Percentiles rank a stretch among this genome's conserved stretches.
These are phyloP conservation scores for Pezicula rhizophila DNA, from an alignment of 2,329 filamentous ascomycete genomes.

Conservation along the genomic window DNA sequence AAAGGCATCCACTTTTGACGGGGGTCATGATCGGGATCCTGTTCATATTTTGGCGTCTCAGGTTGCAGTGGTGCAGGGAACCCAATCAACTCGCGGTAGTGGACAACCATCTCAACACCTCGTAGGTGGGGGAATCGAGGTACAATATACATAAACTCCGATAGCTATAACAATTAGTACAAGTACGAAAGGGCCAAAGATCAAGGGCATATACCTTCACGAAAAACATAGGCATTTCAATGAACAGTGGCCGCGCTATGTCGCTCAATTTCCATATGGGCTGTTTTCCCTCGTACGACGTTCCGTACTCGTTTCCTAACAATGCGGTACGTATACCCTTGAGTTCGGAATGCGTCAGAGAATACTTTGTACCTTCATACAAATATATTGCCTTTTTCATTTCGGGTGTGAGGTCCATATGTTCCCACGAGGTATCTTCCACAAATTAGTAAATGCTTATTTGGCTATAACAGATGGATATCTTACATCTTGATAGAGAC, in stretches of 20 bases:
- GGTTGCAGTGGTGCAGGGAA: constrained; percentile 7
- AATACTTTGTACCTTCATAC: constrained; percentile 50
- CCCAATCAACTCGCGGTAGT: constrained; percentile 45
- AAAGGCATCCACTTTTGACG: constrained; percentile 49
- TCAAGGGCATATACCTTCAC: constrained; percentile 45
- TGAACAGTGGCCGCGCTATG: constrained; percentile 27
- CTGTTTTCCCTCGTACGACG: constrained; percentile 15
- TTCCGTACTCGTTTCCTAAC: constrained; percentile 26
- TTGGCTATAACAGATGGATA: constrained; percentile 1
- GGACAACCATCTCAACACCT: constrained; percentile 47
- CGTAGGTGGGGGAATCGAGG: constrained; percentile 53
- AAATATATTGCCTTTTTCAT: constrained; percentile 57
- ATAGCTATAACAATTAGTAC: constrained; percentile 38
- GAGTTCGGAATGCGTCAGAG: constrained; percentile 43
- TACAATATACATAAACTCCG: constrained; percentile 55
- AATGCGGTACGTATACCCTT: constrained; percentile 49
- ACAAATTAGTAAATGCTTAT: constrained; percentile 8
- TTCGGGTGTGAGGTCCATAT: constrained; percentile 43
- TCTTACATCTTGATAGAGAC: constrained; percentile 52
- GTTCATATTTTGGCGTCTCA: constrained; percentile 45
- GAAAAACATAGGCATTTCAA: constrained; percentile 58
- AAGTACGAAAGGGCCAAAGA: constrained; percentile 3
- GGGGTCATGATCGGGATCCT: constrained; percentile 48
- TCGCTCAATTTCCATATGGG: constrained; percentile 4
- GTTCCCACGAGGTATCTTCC: constrained; percentile 54